phyloP scores from a whole-genome alignment of 1,284 basidiomycete genomes.

The Lentinus polychrous region DNA sequence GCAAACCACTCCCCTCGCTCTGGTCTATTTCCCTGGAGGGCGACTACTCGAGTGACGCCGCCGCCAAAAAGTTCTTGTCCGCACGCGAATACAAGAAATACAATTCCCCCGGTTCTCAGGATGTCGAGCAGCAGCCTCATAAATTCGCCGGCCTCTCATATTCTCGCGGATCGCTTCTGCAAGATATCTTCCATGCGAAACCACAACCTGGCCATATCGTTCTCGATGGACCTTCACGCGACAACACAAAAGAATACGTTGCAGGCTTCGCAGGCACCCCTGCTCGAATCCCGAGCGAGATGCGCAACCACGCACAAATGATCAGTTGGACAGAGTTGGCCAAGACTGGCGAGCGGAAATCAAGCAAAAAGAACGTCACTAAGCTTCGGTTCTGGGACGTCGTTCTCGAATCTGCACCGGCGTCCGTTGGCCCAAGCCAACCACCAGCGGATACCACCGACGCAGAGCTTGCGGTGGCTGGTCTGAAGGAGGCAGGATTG shows the following conservation, averaged over 20 bases:
- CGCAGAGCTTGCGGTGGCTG: constrained; percentile 5
- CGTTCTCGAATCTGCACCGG: constrained; percentile 21
- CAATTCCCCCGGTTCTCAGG: constrained; percentile 24
- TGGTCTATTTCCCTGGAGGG: constrained; percentile 16
- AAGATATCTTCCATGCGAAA: constrained; percentile 42
- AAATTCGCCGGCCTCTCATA: constrained; percentile 57
- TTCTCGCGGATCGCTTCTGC: constrained; percentile 41
- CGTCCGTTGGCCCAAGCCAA: constrained; percentile 22
- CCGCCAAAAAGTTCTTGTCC: constrained; percentile 27
- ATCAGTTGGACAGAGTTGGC: constrained; percentile 14
- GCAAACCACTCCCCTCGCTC: constrained; percentile 24
- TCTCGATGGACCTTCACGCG: background rate
- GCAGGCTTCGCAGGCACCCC: constrained; percentile 26
- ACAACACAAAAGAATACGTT: constrained; percentile 7
- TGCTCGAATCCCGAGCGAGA: constrained; percentile 9
- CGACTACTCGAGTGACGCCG: constrained; percentile 8
- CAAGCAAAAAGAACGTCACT: constrained; percentile 9
- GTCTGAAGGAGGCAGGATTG: constrained; percentile 10
- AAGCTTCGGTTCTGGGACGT: constrained; percentile 23
- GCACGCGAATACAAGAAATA: constrained; percentile 18
- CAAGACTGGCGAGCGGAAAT: constrained; percentile 2
- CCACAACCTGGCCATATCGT: constrained; percentile 56
- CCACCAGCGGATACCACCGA: background rate
- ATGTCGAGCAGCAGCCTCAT: constrained; percentile 62
- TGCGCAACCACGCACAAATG: background rate